Percentiles rank a stretch among this genome's conserved stretches.
Conservation (phyloP, 768 basidiomycete genomes). For the Amyloporia xantha region DNA sequence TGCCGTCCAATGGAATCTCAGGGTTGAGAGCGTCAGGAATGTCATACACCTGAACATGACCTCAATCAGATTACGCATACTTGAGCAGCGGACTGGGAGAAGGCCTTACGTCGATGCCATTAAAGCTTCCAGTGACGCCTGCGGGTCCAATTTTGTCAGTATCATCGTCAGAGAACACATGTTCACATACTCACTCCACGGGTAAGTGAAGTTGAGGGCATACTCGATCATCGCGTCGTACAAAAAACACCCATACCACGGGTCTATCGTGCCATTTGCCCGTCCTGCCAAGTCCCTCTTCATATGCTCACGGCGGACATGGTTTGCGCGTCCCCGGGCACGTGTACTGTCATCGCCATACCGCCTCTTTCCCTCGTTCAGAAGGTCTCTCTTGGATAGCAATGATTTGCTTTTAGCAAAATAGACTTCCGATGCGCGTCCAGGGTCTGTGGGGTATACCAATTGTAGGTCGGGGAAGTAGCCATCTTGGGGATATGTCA, state of each 20-base stretch:
- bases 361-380: neutral
- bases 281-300: conserved; percentile 41
- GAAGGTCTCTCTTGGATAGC: neutral
- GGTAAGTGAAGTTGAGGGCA: conserved; percentile 64
- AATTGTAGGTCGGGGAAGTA: conserved; percentile 35
- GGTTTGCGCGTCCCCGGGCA: neutral
- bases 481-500: conserved; percentile 61
- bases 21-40: conserved; percentile 36
- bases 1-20: conserved; percentile 41
- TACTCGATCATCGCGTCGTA: conserved; percentile 65
- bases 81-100: neutral
- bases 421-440: conserved; percentile 8
- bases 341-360: neutral
- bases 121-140: neutral
- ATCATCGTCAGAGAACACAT: too few relatives aligned
- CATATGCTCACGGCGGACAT: neutral
- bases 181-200: conserved; percentile 34
- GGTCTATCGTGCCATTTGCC: conserved; percentile 42
- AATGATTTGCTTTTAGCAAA: conserved; percentile 2
- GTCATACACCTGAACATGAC: conserved; percentile 21
- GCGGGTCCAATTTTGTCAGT: too few relatives aligned
- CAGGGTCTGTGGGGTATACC: conserved; percentile 4
- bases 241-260: conserved; percentile 44
- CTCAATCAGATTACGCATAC: neutral
- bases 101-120: conserved; percentile 11